phyloP scores from a whole-genome alignment of 768 basidiomycete genomes.

The Mycena pura region DNA sequence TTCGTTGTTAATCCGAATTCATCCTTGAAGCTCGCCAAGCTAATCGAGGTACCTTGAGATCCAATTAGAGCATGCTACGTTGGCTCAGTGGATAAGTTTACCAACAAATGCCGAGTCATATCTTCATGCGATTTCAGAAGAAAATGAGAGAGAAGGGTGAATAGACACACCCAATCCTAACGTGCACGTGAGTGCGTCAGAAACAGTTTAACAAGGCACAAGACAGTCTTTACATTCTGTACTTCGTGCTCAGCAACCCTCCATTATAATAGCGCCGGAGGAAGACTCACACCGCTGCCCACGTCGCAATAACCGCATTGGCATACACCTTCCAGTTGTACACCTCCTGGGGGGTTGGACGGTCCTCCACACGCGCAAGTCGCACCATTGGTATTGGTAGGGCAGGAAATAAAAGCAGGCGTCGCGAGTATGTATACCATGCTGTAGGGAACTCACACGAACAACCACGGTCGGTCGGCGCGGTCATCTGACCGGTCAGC shows the following conservation, averaged over 20 bases:
- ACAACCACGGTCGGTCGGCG: no score
- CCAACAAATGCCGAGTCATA: conserved; percentile 55
- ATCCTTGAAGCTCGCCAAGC: conserved; percentile 48
- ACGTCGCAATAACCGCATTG: conserved; percentile 41
- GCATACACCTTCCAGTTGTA: conserved; percentile 51
- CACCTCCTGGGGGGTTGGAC: conserved; percentile 39
- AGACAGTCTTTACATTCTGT: no score
- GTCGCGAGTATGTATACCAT: background rate
- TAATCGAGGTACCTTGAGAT: conserved; percentile 43
- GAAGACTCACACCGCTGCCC: conserved; percentile 47
- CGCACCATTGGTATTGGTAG: conserved; percentile 13
- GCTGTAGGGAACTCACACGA: background rate
- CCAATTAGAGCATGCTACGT: background rate
- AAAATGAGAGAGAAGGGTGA: background rate
- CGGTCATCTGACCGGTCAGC: no score
- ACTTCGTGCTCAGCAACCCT: no score
- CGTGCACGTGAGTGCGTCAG: no score
- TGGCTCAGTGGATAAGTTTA: background rate
- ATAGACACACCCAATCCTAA: conserved; percentile 41
- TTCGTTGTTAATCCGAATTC: conserved; percentile 49
- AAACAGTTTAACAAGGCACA: no score
- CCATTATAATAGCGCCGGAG: no score
- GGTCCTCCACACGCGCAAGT: conserved; percentile 33
- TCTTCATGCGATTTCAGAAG: conserved; percentile 17
- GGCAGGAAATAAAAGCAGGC: background rate